A percentile compares a stretch with the other conserved stretches of the same genome.
Evolutionary conservation across 306 rosid species (phyloP).

Genomic region (Sophora flavescens): DNA sequence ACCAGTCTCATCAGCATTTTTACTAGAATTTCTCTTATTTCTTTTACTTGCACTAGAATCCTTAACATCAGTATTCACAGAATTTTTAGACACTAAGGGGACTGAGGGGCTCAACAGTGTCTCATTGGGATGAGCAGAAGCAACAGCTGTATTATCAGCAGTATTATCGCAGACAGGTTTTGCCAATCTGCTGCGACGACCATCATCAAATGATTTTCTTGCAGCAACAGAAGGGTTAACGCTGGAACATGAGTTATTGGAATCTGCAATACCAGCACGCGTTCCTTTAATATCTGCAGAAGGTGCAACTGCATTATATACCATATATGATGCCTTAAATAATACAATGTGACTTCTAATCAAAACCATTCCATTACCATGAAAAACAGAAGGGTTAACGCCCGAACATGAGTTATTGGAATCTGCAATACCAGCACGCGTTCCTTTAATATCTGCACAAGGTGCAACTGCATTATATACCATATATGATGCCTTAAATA

Average conservation of each 20-base stretch:
- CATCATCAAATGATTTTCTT: conserved; percentile 49
- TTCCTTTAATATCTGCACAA: conserved; percentile 54
- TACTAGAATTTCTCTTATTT: conserved; percentile 53
- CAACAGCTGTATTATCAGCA: conserved; percentile 34
- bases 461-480: conserved; percentile 46
- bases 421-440: conserved; percentile 42
- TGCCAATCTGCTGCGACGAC: conserved; percentile 43
- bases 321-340: conserved; percentile 36
- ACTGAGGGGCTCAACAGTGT: conserved; percentile 36
- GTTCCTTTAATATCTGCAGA: conserved; percentile 55
- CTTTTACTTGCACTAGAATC: conserved; percentile 51
- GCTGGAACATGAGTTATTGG: conserved; percentile 40
- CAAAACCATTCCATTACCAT: conserved; percentile 54
- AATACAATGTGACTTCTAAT: conserved; percentile 30
- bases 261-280: conserved; percentile 41
- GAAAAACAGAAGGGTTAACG: conserved; percentile 44
- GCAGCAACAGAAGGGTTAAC: conserved; percentile 49
- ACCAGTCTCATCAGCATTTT: conserved; percentile 47
- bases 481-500: conserved; percentile 33
- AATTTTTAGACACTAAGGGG: conserved; percentile 41
- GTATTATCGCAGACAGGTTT: conserved; percentile 40
- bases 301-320: conserved; percentile 46
- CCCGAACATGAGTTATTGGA: conserved; percentile 38
- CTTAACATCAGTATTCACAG: conserved; percentile 47
- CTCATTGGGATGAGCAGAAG: conserved; percentile 35